Conservation (phyloP, 257 asterid genomes). For the Craterostigma plantagineum region DNA sequence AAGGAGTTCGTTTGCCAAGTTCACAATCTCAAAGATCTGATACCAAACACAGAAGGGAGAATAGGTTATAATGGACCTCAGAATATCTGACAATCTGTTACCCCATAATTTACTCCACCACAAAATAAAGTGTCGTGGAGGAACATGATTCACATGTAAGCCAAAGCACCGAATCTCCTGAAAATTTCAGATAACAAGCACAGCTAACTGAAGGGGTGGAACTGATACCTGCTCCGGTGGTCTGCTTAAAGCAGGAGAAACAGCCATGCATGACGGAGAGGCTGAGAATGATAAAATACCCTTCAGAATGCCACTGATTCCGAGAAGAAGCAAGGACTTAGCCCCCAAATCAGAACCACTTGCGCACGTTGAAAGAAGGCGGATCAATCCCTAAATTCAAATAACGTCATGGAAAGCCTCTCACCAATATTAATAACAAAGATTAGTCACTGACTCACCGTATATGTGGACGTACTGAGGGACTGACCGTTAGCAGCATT, state of each 20-base stretch:
- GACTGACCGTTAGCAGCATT: conserved; percentile 89
- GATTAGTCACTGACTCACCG: conserved; percentile 30
- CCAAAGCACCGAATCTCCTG: too few relatives aligned
- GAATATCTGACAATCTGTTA: too few relatives aligned
- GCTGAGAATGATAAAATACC: conserved; percentile 86
- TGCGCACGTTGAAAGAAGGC: conserved; percentile 85
- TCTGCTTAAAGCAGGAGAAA: conserved; percentile 84
- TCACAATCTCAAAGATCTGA: conserved; percentile 94
- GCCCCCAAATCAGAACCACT: conserved; percentile 87
- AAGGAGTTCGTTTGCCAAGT: conserved; percentile 97
- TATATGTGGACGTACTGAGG: conserved; percentile 81
- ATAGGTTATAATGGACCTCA: not conserved
- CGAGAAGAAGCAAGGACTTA: conserved; percentile 71
- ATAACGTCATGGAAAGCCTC: conserved; percentile 15
- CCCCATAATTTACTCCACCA: too few relatives aligned
- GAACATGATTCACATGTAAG: too few relatives aligned
- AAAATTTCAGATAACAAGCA: conserved; percentile 1
- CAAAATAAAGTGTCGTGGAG: too few relatives aligned
- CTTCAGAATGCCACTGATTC: conserved; percentile 87
- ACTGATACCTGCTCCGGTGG: conserved; percentile 84
- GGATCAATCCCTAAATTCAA: conserved; percentile 70
- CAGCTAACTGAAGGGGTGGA: not conserved
- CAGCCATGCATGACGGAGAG: conserved; percentile 58
- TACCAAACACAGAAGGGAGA: not conserved
- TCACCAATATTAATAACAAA: conserved; percentile 5